phyloP scores from a whole-genome alignment of 2,329 filamentous ascomycete species.

The Pseudogymnoascus sp. region DNA sequence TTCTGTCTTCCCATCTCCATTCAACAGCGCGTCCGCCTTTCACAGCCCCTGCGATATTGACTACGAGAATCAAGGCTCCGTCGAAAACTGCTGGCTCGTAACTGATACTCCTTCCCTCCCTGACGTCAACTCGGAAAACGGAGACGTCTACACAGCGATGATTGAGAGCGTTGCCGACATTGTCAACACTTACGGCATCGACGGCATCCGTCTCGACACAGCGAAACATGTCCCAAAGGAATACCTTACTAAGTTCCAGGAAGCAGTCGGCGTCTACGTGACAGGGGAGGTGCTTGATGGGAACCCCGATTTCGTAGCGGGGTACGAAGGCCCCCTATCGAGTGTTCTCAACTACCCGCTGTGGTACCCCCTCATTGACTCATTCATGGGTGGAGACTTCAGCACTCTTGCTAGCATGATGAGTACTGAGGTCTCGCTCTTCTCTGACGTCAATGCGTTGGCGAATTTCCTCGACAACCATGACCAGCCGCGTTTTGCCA shows the following conservation, averaged over 20 bases:
- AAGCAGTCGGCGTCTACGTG: constrained; percentile 48
- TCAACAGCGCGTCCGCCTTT: constrained; percentile 51
- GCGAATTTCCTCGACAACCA: constrained; percentile 38
- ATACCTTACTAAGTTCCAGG: constrained; percentile 49
- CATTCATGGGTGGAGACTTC: constrained; percentile 20
- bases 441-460: constrained; percentile 19
- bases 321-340: constrained; percentile 37
- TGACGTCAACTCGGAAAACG: constrained; percentile 39
- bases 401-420: constrained; percentile 22
- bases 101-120: constrained; percentile 39
- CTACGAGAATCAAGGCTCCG: constrained; percentile 41
- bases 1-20: constrained; percentile 40
- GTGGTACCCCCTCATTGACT: constrained; percentile 38
- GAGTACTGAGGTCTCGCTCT: constrained; percentile 19
- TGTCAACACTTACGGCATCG: constrained; percentile 38
- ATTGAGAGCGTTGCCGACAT: constrained; percentile 35
- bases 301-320: constrained; percentile 41
- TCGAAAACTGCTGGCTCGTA: constrained; percentile 41
- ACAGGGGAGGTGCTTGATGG: constrained; percentile 56
- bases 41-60: constrained; percentile 52
- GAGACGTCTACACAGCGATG: constrained; percentile 32
- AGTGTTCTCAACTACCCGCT: constrained; percentile 16
- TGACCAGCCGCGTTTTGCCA: constrained; percentile 35
- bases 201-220: constrained; percentile 43
- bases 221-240: constrained; percentile 38